Evolutionary conservation across 805 yeast genomes (phyloP), one percentile per base, ranked within the genome.

Genomic region (Candida patagonica): DNA sequence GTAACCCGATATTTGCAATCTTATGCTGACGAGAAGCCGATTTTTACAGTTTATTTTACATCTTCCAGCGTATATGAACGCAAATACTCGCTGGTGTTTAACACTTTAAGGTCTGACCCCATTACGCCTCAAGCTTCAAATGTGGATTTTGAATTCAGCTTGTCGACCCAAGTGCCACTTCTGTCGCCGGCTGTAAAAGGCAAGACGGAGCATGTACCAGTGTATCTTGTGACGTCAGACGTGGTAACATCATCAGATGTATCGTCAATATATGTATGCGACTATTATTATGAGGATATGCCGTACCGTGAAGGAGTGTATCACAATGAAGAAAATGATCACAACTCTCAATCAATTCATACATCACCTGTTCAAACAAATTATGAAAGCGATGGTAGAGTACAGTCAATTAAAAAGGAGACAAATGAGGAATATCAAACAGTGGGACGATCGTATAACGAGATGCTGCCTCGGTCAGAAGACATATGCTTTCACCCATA

Each of bases 31-130:
- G 48, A 40, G 19, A 27, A 36, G 26, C 38, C 41, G 10, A 20
- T 27, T 19, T 44, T 46, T 34, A 17, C 46, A 8, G 36, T 67
- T 82, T 55, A 69, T 74, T 46, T 85, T 76, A 56, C 82, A 79
- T 62, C 40, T 12, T 21, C 20, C 9, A 23, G 20, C 15, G 17
- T 36, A 24, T 20, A 16, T 17, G 38, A 33, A 5, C 37, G 35
- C 26, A 35, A 33, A 26, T 45, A 35, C 38, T 19, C 26, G 15
- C 19, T 45, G 10, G 34, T 32, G 22, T 42, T 45, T 40, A 44
- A 46, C 12, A 9, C 27, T 19, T 41, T 40, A 13, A 29, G 48
- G 24, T 19, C 35, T 19, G 20, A 20, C 15, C 15, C 30, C n/a
- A 16, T 21, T 33, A 24, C 35, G 13, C 36, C 24, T 95, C 85